A percentile compares a stretch with the other conserved stretches of the same genome.
Conservation (phyloP, 108 stramenopile genomes). For the Seminavis robusta region DNA sequence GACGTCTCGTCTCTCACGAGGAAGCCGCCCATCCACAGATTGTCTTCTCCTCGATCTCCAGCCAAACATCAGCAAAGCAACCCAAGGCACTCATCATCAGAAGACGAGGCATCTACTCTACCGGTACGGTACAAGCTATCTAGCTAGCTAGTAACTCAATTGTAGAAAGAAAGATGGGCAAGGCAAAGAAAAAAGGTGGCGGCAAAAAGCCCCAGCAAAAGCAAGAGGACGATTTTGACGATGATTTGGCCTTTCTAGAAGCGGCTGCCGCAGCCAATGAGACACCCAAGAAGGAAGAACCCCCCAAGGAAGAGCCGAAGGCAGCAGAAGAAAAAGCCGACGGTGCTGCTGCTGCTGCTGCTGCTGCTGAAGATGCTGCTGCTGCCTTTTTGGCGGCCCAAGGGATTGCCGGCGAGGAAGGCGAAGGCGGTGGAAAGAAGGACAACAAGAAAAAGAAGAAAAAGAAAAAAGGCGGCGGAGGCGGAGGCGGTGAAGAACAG, state of each 20-base stretch:
- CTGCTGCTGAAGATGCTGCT: slow-evolving; percentile 54
- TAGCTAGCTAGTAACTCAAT: no score
- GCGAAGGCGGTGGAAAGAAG: slow-evolving; percentile 33
- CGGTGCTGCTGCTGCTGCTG: slow-evolving; percentile 13
- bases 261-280: slow-evolving; percentile 29
- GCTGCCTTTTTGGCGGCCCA: slow-evolving; percentile 82
- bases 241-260: slow-evolving; percentile 56
- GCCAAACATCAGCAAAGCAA: no score
- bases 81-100: no score
- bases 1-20: no score
- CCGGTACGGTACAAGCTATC: no score
- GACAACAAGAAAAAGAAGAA: slow-evolving; percentile 85
- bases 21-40: no score
- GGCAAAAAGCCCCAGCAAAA: slow-evolving; percentile 12
- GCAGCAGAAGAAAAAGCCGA: slow-evolving; percentile 8
- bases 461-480: slow-evolving; percentile 64
- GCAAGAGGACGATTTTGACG: slow-evolving; percentile 31
- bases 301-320: slow-evolving; percentile 8
- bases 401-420: slow-evolving; percentile 49
- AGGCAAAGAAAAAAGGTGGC: slow-evolving; percentile 41
- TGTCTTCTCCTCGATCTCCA: no score
- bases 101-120: no score
- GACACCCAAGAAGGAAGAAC: not conserved
- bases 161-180: not conserved
- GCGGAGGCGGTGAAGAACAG: slow-evolving; percentile 42